A percentile compares a stretch with the other conserved stretches of the same genome.
These are phyloP conservation scores for Komagataella pseudopastoris DNA, from an alignment of 805 yeast genomes.

Conservation along the genomic window DNA sequence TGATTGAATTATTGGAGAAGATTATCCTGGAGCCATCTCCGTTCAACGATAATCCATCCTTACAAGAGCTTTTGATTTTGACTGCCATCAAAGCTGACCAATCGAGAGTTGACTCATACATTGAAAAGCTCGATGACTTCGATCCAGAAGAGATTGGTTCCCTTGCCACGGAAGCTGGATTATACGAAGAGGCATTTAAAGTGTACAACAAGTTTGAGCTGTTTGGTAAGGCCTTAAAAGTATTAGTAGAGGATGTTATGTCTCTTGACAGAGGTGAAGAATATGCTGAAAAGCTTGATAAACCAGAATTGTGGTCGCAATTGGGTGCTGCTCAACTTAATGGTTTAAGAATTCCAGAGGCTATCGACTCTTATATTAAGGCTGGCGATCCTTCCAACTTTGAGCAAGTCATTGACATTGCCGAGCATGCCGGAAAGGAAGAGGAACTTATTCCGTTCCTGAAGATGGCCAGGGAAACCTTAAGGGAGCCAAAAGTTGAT, in stretches of 20 bases:
- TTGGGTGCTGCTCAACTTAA: constrained; percentile 93
- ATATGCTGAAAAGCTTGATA: constrained; percentile 82
- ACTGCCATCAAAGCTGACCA: constrained; percentile 96
- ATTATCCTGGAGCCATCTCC: constrained; percentile 96
- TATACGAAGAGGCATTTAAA: constrained; percentile 89
- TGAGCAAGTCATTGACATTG: constrained; percentile 83
- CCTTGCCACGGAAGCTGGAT: constrained; percentile 76
- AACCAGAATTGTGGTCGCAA: constrained; percentile 85
- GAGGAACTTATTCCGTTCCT: constrained; percentile 83
- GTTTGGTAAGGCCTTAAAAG: constrained; percentile 71
- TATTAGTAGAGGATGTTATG: constrained; percentile 84
- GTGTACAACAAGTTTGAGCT: constrained; percentile 78
- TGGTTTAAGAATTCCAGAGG: constrained; percentile 84
- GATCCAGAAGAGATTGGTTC: constrained; percentile 93
- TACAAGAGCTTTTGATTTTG: constrained; percentile 83
- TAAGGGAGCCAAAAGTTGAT: constrained; percentile 87
- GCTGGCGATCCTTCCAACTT: constrained; percentile 88
- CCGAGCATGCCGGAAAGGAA: constrained; percentile 92
- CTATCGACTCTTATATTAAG: constrained; percentile 81
- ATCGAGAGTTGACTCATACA: constrained; percentile 66
- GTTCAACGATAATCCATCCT: constrained; percentile 86
- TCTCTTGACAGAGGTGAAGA: constrained; percentile 90
- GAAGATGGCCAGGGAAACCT: constrained; percentile 80
- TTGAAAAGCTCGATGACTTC: constrained; percentile 81
- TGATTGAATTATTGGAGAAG: constrained; percentile 90